These are phyloP conservation scores for Centella asiatica DNA, from an alignment of 129 eudicot genomes.

Conservation along the genomic window DNA sequence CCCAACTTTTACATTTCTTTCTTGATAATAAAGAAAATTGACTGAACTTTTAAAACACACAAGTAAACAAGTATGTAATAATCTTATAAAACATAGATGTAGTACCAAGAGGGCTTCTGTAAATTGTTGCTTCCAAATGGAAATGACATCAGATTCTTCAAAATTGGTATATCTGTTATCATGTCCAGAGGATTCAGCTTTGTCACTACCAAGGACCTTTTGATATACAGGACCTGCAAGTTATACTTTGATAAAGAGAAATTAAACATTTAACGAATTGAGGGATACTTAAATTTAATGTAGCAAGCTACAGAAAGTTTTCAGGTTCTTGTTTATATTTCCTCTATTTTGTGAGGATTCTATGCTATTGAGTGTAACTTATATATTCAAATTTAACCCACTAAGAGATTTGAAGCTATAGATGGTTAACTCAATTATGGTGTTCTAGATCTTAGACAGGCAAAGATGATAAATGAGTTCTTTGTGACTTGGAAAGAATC, in stretches of 20 bases:
- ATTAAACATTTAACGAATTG: neutral
- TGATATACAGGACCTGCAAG: constrained; percentile 50
- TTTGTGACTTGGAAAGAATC: too few relatives aligned
- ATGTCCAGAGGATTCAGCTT: constrained; percentile 38
- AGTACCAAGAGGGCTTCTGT: constrained; percentile 63
- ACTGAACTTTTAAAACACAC: neutral
- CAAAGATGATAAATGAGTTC: too few relatives aligned
- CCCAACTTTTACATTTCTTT: too few relatives aligned
- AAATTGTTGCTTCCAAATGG: constrained; percentile 78
- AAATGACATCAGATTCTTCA: constrained; percentile 21
- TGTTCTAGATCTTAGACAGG: too few relatives aligned
- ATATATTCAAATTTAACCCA: too few relatives aligned
- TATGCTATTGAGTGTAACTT: neutral
- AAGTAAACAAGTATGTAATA: too few relatives aligned
- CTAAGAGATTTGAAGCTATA: too few relatives aligned
- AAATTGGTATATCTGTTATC: constrained; percentile 10
- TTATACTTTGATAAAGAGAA: constrained; percentile 15
- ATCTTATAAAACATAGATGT: neutral
- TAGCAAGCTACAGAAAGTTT: neutral
- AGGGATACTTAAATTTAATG: neutral
- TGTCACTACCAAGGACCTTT: constrained; percentile 43
- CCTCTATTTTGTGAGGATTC: neutral
- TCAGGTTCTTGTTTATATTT: neutral
- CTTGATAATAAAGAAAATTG: neutral
- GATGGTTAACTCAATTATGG: too few relatives aligned